A percentile compares a stretch with the other conserved stretches of the same genome.
These are phyloP conservation scores for Pinus albicaulis DNA, from an alignment of 75 land plant genomes.

Conservation along the genomic window DNA sequence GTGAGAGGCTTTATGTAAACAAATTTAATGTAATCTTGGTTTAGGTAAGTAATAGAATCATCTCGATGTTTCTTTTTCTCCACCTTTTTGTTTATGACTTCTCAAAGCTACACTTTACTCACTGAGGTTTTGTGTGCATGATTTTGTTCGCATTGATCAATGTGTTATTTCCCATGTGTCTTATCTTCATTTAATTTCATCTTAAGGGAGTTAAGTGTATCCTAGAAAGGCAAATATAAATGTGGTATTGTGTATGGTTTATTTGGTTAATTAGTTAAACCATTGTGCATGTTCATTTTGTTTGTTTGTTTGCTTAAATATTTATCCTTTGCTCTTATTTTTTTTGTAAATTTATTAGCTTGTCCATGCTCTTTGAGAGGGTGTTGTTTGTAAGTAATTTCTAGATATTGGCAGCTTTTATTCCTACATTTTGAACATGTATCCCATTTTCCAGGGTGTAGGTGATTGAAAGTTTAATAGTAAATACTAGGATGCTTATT, in stretches of 20 bases:
- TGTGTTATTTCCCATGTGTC: too few species aligned
- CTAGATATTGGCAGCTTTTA: too few species aligned
- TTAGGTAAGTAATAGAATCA: conserved; percentile 48
- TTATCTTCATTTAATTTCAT: background rate
- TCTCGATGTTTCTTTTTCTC: background rate
- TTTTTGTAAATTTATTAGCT: too few species aligned
- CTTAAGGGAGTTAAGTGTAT: background rate
- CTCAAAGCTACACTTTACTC: background rate
- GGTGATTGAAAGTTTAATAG: too few species aligned
- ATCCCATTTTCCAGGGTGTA: too few species aligned
- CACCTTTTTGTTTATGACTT: background rate
- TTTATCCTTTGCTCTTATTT: too few species aligned
- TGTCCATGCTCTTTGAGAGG: too few species aligned
- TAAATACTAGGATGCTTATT: background rate
- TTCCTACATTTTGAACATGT: too few species aligned
- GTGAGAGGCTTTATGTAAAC: conserved; percentile 87
- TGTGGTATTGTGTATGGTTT: background rate
- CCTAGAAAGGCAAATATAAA: background rate
- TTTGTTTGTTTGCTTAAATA: too few species aligned
- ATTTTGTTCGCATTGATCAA: background rate
- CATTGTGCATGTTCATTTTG: too few species aligned
- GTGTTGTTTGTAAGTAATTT: too few species aligned
- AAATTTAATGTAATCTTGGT: conserved; percentile 94
- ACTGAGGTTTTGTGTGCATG: background rate
- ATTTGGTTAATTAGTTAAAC: background rate